Conservation (phyloP, 192 early-diverging fungal species). For the Rhizoclosmatium globosum region DNA sequence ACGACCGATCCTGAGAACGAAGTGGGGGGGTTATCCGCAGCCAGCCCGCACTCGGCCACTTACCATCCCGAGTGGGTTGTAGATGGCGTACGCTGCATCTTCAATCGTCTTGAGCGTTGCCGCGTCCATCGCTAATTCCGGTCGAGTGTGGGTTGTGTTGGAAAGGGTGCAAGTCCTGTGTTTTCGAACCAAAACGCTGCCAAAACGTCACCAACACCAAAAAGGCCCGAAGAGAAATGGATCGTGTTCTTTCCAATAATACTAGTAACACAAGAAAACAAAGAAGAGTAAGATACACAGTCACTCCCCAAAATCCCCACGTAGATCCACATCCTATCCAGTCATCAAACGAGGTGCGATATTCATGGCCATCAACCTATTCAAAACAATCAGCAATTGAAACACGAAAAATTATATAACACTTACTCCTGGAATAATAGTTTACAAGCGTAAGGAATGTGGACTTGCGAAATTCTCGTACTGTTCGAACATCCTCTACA, state of each 20-base stretch:
- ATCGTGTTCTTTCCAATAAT: no score
- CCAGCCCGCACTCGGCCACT: neutral
- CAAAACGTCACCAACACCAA: no score
- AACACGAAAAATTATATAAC: neutral
- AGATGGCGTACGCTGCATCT: slow-evolving; percentile 26
- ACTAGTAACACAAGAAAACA: neutral
- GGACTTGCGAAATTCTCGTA: slow-evolving; percentile 95
- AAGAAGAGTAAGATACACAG: neutral
- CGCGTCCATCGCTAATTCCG: slow-evolving; percentile 17
- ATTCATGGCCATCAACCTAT: slow-evolving; percentile 95
- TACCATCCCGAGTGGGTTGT: slow-evolving; percentile 19
- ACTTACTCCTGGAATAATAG: slow-evolving; percentile 91
- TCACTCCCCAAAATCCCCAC: neutral
- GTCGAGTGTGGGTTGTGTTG: neutral
- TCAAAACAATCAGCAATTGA: neutral
- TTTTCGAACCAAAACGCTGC: no score
- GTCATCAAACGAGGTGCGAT: slow-evolving; percentile 91
- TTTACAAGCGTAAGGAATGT: slow-evolving; percentile 98
- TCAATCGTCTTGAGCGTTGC: slow-evolving; percentile 27
- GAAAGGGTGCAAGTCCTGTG: no score
- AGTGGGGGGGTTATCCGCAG: neutral
- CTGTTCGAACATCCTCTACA: slow-evolving; percentile 94
- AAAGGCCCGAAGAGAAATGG: no score
- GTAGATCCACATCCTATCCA: slow-evolving; percentile 1
- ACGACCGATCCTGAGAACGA: neutral